Conservation (phyloP, 2,329 filamentous ascomycete genomes). For the Xylariaceae sp. region DNA sequence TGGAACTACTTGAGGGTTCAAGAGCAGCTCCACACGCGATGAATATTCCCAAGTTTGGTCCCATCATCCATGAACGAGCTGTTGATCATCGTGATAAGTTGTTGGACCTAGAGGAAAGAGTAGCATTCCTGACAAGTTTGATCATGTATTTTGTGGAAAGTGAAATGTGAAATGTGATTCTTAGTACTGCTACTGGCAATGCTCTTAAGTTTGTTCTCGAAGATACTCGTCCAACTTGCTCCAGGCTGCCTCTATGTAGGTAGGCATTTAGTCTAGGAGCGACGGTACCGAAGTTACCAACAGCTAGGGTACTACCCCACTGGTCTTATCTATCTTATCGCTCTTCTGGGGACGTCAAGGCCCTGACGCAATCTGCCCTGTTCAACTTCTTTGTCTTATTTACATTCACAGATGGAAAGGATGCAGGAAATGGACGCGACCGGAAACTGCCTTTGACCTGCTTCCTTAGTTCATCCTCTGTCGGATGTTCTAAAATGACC, state of each 20-base stretch:
- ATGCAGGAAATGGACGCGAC: constrained; percentile 34
- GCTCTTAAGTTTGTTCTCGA: too few species aligned
- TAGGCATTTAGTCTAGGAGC: too few species aligned
- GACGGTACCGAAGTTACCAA: too few species aligned
- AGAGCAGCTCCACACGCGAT: constrained; percentile 4
- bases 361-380: constrained; percentile 31
- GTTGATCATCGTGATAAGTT: background rate
- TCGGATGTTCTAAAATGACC: constrained; percentile 34
- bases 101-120: background rate
- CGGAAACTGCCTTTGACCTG: constrained; percentile 37
- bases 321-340: constrained; percentile 31
- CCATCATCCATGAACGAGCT: background rate
- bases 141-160: too few species aligned
- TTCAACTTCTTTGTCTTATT: constrained; percentile 33
- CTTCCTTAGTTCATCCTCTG: constrained; percentile 21
- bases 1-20: background rate
- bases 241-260: too few species aligned
- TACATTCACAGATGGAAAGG: constrained; percentile 25
- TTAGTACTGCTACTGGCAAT: too few species aligned
- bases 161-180: too few species aligned
- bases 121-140: too few species aligned
- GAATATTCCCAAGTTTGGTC: background rate
- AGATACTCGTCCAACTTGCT: too few species aligned
- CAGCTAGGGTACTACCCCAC: constrained; percentile 18
- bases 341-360: background rate